These are phyloP conservation scores for Proliferodiscus dingleyae DNA, from an alignment of 2,329 filamentous ascomycete genomes.

Conservation along the genomic window DNA sequence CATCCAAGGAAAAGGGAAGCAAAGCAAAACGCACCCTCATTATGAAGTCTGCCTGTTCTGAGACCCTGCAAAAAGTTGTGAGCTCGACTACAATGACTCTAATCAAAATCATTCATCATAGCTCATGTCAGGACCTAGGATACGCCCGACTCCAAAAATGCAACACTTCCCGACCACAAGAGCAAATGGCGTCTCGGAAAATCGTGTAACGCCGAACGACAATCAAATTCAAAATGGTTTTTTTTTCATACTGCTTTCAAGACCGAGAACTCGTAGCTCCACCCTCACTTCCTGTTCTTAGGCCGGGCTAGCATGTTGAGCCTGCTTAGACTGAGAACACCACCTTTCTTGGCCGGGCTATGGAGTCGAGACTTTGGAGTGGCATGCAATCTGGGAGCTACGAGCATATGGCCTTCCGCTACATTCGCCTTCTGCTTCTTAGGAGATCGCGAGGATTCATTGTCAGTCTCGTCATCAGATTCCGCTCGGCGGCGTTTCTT, in stretches of 20 bases:
- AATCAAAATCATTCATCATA: constrained; percentile 6
- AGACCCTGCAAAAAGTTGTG: constrained; percentile 1
- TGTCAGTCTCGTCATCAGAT: constrained; percentile 52
- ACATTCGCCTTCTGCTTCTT: constrained; percentile 51
- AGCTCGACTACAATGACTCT: constrained; percentile 9
- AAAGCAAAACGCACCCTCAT: constrained; percentile 5
- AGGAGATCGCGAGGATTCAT: constrained; percentile 44
- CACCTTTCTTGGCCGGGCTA: constrained; percentile 49
- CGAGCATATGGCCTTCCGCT: constrained; percentile 26
- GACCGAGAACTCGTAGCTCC: not conserved
- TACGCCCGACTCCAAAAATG: constrained; percentile 4
- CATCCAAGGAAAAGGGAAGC: constrained; percentile 7
- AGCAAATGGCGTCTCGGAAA: not conserved
- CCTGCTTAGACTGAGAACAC: constrained; percentile 51
- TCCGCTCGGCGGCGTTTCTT: constrained; percentile 60
- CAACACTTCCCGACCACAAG: constrained; percentile 6
- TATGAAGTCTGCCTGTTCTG: not conserved
- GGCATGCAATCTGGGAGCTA: constrained; percentile 30
- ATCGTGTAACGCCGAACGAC: not conserved
- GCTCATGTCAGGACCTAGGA: constrained; percentile 11
- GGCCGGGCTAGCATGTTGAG: constrained; percentile 58
- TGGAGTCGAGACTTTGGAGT: constrained; percentile 29
- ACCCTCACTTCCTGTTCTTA: constrained; percentile 46
- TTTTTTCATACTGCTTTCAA: too few relatives aligned
- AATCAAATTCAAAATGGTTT: constrained; percentile 3